phyloP scores from a whole-genome alignment of 305 asterid species.

The Solanum hybrid region DNA sequence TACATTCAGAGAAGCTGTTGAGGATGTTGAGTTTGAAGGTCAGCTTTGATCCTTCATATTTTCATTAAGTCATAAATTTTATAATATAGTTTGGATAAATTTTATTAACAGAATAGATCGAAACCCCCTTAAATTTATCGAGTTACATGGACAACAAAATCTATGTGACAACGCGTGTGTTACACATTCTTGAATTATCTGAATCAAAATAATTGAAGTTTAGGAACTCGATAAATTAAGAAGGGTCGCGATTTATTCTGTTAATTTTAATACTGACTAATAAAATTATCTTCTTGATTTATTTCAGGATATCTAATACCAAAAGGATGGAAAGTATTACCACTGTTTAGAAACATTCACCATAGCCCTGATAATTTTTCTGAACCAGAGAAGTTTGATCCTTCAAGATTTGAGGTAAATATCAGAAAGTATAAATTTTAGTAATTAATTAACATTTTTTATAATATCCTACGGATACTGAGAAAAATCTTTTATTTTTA shows the following conservation, averaged over 20 bases:
- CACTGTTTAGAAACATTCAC: slow-evolving; percentile 82
- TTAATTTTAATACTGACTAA: neutral
- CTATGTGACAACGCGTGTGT: neutral
- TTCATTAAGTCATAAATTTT: neutral
- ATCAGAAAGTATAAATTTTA: neutral
- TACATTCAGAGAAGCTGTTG: slow-evolving; percentile 96
- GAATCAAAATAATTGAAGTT: neutral
- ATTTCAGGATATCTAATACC: slow-evolving; percentile 68
- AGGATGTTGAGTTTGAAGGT: slow-evolving; percentile 89
- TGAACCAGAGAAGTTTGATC: slow-evolving; percentile 89
- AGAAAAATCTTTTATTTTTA: neutral
- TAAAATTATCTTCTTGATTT: neutral
- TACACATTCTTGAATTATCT: neutral
- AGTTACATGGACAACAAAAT: neutral
- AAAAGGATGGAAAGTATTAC: slow-evolving; percentile 92
- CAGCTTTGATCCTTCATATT: slow-evolving; percentile 4
- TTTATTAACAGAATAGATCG: neutral
- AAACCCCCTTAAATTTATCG: neutral
- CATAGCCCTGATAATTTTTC: slow-evolving; percentile 81
- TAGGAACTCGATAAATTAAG: neutral
- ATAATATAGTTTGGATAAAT: neutral
- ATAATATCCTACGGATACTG: neutral
- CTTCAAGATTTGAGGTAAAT: slow-evolving; percentile 90
- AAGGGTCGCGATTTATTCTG: neutral
- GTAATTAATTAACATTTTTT: neutral